Evolutionary conservation across 202 grass and related monocot species (phyloP), one percentile per base, ranked within the genome.

Genomic region (Panicum hallii): DNA sequence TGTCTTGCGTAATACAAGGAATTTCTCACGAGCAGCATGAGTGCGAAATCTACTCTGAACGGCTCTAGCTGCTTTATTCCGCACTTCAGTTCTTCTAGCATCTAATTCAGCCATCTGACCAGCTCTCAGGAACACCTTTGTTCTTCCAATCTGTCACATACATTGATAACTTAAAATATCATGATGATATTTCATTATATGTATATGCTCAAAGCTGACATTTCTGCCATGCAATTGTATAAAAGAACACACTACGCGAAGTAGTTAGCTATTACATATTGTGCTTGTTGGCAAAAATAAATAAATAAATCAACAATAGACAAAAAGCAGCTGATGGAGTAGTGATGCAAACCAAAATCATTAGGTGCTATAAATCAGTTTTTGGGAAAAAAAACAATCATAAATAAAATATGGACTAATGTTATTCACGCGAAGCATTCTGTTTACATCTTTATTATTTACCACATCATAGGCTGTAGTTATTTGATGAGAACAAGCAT

Each of bases 61-160:
- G 67, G 44, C 75, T 62, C 85, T 95, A 72, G 95, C 95, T 67
- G 95, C 90, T 74, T 87, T 87, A 87, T 79, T 94, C 61, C 81
- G 77, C 45, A 93, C 89, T 85, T 98, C 95, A 60, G 92, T 93
- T 90, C 95, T 95, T 88, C 93, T 93, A 81, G 95, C 95, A 89
- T 98, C 95, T 44, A 98, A 67, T 86, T 98, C 95, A 74, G 95
- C 95, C 95, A 98, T 98, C 90, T 98, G 95, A 74, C 95, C 93
- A 83, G 92, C 95, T 93, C 92, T 90, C 70, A 95, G 74, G 82
- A 98, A 98, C 74, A 95, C 95, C 89, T 98, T 98, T 57, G 89
- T 95, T 85, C 87, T 98, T 74, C 95, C 95, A 83, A 95, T 90
- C 95, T 98, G 89, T 32, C 84, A 88, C 28, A 50, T 54, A 57